Base-by-base conservation (phyloP, 768 basidiomycete species). In the Chalciporus chontae region DNA sequence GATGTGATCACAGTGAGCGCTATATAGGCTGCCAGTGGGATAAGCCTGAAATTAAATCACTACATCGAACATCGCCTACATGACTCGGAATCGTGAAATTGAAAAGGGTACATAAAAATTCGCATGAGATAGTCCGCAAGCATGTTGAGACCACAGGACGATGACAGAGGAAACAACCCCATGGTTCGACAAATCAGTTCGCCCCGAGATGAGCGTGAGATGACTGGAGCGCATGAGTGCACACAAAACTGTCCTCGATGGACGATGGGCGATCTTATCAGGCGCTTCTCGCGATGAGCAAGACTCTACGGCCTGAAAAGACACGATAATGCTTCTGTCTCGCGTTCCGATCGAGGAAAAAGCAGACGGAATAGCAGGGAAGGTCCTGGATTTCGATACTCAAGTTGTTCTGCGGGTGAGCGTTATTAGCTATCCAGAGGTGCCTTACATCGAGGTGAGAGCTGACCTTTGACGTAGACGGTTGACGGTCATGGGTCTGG, bases 401-500 rank as follows among this genome's bases (percentile, higher is more conserved):
- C 47, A 46, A 41, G 32, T 50, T 17, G 31, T 50, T 53, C 57
- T 64, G 15, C 17, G 14, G 14, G 14, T 17, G 8, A 18, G 36
- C n/a, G 31, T 8, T 10, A 29, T 62, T 5, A 51, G 46, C 23
- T 19, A 24, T 8, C 18, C 34, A 37, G 8, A 26, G 26, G 8
- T 26, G 38, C 27, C 11, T 18, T 34, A 17, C 18, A 15, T 4
- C 29, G 3, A 3, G 10, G 15, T 3, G n/a, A 8, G 43, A 27
- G 15, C 14, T 26, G 17, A 63, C 64, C 56, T 59, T 58, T 54
- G 45, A 34, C 23, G 40, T 5, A 8, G 13, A 31, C 29, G 23
- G 19, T 26, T 26, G 15, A 40, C 3, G 21, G 7, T 59, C 56
- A 70, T 3, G 67, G 54, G 40, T 66, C 72, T 34, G 78, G 79